A percentile compares a stretch with the other conserved stretches of the same genome.
phyloP scores from a whole-genome alignment of 2,329 filamentous ascomycete genomes.

The Aureobasidium sp. region DNA sequence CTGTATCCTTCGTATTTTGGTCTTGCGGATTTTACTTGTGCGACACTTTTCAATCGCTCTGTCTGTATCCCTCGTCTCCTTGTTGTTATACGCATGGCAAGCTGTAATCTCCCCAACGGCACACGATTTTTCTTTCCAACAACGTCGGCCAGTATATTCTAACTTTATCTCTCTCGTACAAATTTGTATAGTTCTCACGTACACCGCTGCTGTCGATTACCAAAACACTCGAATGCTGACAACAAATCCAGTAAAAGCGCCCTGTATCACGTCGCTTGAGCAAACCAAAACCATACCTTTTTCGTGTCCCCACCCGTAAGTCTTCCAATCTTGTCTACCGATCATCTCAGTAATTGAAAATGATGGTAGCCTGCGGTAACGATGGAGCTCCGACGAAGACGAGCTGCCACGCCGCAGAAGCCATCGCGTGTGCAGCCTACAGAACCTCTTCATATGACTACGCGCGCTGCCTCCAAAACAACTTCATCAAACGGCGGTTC shows the following conservation, averaged over 20 bases:
- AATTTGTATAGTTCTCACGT: too few relatives aligned
- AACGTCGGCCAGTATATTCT: neutral
- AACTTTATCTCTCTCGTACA: neutral
- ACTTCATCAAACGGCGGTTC: conserved; percentile 15
- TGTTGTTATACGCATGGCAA: neutral
- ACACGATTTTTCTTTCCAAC: neutral
- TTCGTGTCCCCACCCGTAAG: neutral
- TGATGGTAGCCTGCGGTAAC: conserved; percentile 14
- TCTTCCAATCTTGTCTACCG: neutral
- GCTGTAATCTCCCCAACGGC: conserved; percentile 1
- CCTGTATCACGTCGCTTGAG: neutral
- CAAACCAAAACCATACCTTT: neutral
- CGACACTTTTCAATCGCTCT: neutral
- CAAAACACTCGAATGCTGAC: neutral
- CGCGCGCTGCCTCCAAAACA: conserved; percentile 23
- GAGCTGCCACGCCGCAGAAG: conserved; percentile 15
- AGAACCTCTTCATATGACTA: conserved; percentile 44
- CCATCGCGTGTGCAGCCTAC: conserved; percentile 36
- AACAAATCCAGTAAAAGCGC: neutral
- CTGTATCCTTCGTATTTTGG: neutral
- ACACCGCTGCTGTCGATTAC: too few relatives aligned
- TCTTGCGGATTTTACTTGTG: neutral
- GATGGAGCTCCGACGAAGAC: conserved; percentile 16
- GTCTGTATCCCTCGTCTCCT: neutral
- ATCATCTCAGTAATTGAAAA: conserved; percentile 1